These are phyloP conservation scores for Podila verticillata DNA, from an alignment of 192 early-diverging fungal species.

Conservation along the genomic window DNA sequence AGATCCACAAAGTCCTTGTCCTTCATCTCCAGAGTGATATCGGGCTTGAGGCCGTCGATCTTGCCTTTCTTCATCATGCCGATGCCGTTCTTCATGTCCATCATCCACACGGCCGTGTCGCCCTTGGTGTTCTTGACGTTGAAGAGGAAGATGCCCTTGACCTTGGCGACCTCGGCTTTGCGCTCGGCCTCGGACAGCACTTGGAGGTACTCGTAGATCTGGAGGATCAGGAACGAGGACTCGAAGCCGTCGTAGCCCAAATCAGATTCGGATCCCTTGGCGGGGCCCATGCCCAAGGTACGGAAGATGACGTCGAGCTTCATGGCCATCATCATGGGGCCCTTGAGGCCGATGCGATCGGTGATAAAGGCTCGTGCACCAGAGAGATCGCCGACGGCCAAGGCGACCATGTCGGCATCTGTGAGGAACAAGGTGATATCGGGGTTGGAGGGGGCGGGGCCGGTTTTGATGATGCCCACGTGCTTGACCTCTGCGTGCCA, in stretches of 20 bases:
- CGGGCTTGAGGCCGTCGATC: conserved; percentile 65
- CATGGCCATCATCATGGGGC: conserved; percentile 19
- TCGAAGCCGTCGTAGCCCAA: conserved; percentile 17
- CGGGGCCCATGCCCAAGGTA: conserved; percentile 9
- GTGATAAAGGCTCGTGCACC: conserved; percentile 6
- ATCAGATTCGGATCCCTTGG: conserved; percentile 5
- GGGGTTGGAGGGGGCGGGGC: conserved; percentile 3
- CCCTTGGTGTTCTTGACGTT: conserved; percentile 74
- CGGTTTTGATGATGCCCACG: neutral
- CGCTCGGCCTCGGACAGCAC: conserved; percentile 12
- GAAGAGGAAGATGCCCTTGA: conserved; percentile 86
- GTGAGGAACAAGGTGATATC: conserved; percentile 10
- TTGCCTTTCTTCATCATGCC: conserved; percentile 55
- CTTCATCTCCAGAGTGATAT: conserved; percentile 72
- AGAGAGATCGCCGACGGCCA: conserved; percentile 10
- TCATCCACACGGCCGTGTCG: conserved; percentile 71
- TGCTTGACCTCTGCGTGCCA: conserved; percentile 21
- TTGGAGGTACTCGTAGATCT: conserved; percentile 18
- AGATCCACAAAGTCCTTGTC: conserved; percentile 89
- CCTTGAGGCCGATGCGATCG: conserved; percentile 11
- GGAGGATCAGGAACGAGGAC: conserved; percentile 9
- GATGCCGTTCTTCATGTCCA: conserved; percentile 67
- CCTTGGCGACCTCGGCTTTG: conserved; percentile 13
- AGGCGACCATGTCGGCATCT: conserved; percentile 8
- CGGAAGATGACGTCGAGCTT: conserved; percentile 21